Conservation (phyloP, 2,329 filamentous ascomycete species). For the Botrytis deweyae region DNA sequence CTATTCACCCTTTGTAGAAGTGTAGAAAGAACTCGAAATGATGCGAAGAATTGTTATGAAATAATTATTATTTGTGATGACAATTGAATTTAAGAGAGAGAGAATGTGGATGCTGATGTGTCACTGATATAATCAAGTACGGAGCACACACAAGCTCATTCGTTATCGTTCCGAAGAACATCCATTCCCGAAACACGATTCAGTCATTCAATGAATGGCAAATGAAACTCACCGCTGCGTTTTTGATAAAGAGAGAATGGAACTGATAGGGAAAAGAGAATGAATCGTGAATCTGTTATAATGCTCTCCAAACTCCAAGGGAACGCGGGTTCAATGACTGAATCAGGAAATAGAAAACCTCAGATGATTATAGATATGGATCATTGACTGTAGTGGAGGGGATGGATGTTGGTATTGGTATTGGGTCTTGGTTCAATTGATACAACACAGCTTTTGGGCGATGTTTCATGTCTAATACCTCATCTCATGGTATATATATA, state of each 20-base stretch:
- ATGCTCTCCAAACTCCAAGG: not conserved
- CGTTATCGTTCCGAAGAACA: conserved; percentile 5
- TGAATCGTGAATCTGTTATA: not conserved
- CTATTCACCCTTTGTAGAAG: not conserved
- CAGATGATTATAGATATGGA: not conserved
- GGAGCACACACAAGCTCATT: not conserved
- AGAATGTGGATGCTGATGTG: conserved; percentile 20
- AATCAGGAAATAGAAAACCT: not conserved
- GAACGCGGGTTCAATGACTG: not conserved
- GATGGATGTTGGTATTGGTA: too few species aligned
- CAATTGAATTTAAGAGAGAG: not conserved
- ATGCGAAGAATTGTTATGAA: not conserved
- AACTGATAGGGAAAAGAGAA: not conserved
- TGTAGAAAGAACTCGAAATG: not conserved
- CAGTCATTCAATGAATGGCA: not conserved
- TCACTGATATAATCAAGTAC: not conserved
- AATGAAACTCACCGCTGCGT: conserved; percentile 4
- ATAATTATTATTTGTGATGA: not conserved
- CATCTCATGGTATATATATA: too few species aligned
- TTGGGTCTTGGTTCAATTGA: not conserved
- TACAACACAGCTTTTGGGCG: not conserved
- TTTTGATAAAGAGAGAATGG: not conserved
- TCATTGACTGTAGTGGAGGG: not conserved
- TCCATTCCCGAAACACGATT: not conserved
- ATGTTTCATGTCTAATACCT: not conserved